These are phyloP conservation scores for Gloeophyllum trabeum DNA, from an alignment of 768 basidiomycete genomes.

Conservation along the genomic window DNA sequence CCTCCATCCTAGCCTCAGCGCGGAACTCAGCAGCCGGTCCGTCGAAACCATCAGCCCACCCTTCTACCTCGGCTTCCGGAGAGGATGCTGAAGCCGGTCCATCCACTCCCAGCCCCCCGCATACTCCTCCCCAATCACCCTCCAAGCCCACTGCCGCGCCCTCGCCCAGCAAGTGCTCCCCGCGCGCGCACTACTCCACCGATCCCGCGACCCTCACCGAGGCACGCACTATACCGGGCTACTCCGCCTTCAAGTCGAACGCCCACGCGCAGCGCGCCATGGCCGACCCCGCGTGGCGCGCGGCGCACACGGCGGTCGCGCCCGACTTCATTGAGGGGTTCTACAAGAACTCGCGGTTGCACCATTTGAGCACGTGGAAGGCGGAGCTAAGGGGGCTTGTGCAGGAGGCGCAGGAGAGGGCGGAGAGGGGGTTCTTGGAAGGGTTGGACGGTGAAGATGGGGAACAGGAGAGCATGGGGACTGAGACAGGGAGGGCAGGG, in stretches of 20 bases:
- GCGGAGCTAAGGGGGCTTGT: slow-evolving; percentile 77
- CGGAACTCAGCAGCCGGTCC: not conserved
- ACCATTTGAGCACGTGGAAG: slow-evolving; percentile 89
- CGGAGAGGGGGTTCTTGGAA: slow-evolving; percentile 28
- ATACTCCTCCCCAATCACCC: slow-evolving; percentile 9
- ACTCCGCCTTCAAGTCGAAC: slow-evolving; percentile 63
- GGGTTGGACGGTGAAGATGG: not conserved
- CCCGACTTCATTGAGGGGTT: slow-evolving; percentile 75
- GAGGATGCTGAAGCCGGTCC: not conserved
- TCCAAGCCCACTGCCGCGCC: slow-evolving; percentile 4
- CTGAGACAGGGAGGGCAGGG: slow-evolving; percentile 15
- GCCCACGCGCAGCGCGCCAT: slow-evolving; percentile 67
- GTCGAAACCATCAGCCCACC: not conserved
- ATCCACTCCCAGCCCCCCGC: not conserved
- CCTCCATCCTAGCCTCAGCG: not conserved
- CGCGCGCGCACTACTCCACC: slow-evolving; percentile 23
- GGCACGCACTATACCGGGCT: slow-evolving; percentile 40
- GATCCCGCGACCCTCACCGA: slow-evolving; percentile 31
- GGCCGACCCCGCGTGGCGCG: slow-evolving; percentile 78
- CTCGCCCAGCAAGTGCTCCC: slow-evolving; percentile 5
- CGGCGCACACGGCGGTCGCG: slow-evolving; percentile 77
- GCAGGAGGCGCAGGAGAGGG: slow-evolving; percentile 64
- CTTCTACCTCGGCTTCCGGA: not conserved
- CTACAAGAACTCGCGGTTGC: slow-evolving; percentile 76
- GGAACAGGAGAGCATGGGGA: not conserved